Base-by-base conservation (phyloP, 345 rosid genomes). In the Linum trigynum region DNA sequence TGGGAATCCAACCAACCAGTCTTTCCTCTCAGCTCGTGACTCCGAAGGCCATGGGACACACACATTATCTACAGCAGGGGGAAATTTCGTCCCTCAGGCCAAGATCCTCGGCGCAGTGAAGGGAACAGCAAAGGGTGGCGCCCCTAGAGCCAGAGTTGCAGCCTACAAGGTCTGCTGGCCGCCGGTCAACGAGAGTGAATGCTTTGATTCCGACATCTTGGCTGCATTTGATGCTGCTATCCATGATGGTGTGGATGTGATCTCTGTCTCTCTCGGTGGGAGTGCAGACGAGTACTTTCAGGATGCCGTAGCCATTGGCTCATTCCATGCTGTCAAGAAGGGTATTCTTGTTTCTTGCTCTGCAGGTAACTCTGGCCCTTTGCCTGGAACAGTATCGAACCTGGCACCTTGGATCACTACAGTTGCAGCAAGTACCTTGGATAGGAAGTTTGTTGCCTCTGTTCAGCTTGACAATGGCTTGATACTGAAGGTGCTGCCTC, bases 121-220 rank as follows among this genome's bases (percentile, higher is more conserved):
- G 1, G 62, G 62, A 5, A 35, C 39, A 2, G 62, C 39, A 4
- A 17, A 38, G 2, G 62, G 69, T 7, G 69, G 69, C 7, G 59
- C 69, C 1, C 61, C 65, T 5, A 43, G 51, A 5, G 74, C 74
- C 48, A 51, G 61, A 14, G 41, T 71, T 1, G 38, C 74, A 2
- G 53, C 38, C 6, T 71, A 60, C 70, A 66, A 66, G 41, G 51
- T 62, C 37, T 66, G 66, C 17, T 71, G 64, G 75, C 39, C 39
- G 5, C 15, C 40, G n/a, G 41, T 36, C 35, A 2, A n/a, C 9
- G 10, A 3, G 0, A 15, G 2, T 48, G 12, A 48, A 7, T 66
- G 66, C 23, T 56, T 4, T 23, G 17, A 48, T 1, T 39, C 70
- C 5, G 70, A 66, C 23, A 17, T 62, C 32, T 37, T 66, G 12